A percentile compares a stretch with the other conserved stretches of the same genome.
Conservation (phyloP, 2,329 filamentous ascomycete species). For the Trichophyton simii region DNA sequence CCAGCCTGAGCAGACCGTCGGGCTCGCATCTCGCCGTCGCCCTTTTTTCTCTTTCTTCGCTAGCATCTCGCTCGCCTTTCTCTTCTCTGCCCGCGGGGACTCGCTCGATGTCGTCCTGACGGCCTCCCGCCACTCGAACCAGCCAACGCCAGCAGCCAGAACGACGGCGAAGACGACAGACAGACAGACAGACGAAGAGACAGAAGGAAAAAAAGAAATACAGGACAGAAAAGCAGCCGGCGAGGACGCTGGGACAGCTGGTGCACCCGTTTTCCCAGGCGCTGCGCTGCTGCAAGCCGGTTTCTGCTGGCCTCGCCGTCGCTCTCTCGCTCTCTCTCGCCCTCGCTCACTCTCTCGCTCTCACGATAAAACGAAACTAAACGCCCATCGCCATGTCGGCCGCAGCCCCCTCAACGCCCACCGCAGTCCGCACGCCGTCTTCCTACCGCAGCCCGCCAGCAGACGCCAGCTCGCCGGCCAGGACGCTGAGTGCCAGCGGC, state of each 20-base stretch:
- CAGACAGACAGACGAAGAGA: neutral
- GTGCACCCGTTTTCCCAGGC: neutral
- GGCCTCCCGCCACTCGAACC: neutral
- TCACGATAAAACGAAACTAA: too few relatives aligned
- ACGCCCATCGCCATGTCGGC: constrained; percentile 27
- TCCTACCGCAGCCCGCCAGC: constrained; percentile 29
- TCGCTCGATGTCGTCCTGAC: neutral
- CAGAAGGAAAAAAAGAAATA: neutral
- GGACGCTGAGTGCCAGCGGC: constrained; percentile 35
- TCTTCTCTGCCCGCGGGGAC: neutral
- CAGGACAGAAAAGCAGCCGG: neutral
- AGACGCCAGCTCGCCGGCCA: constrained; percentile 30
- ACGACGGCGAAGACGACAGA: neutral
- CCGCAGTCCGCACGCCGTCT: constrained; percentile 38
- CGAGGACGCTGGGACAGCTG: neutral
- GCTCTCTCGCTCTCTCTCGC: too few relatives aligned
- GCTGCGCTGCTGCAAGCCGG: neutral
- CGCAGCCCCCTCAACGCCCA: constrained; percentile 34
- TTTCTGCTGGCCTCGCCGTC: neutral
- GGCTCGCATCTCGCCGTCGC: neutral
- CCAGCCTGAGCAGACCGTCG: neutral
- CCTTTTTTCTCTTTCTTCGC: neutral
- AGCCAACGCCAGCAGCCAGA: neutral
- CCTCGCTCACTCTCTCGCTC: too few relatives aligned
- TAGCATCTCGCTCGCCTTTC: neutral